These are phyloP conservation scores for Avena atlantica DNA, from an alignment of 176 grass and related monocot species.

Conservation along the genomic window DNA sequence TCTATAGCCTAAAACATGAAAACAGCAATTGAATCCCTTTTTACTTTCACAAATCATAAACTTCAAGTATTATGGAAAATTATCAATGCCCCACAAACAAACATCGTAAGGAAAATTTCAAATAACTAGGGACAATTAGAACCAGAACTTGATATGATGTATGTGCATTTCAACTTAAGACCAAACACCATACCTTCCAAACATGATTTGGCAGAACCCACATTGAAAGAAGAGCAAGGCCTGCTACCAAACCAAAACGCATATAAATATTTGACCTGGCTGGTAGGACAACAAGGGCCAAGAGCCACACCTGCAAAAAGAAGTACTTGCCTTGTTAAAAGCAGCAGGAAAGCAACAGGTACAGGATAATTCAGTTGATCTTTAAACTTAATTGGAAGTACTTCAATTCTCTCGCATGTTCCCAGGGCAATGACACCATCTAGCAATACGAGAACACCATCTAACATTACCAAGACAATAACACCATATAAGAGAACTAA, in stretches of 20 bases:
- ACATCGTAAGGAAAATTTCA: conserved; percentile 14
- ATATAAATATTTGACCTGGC: conserved; percentile 95
- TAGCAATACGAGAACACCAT: not conserved
- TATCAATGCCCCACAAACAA: not conserved
- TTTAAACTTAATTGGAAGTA: conserved; percentile 34
- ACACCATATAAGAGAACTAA: not conserved
- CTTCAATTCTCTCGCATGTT: not conserved
- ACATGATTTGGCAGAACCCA: conserved; percentile 86
- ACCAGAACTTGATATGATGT: conserved; percentile 15
- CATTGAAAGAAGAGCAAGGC: conserved; percentile 78
- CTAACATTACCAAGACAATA: not conserved
- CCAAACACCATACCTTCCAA: conserved; percentile 70
- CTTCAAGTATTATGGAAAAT: conserved; percentile 3
- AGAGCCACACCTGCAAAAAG: conserved; percentile 84
- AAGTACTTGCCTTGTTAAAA: not conserved
- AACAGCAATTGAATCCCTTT: not conserved
- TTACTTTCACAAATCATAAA: conserved; percentile 33
- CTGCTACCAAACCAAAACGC: conserved; percentile 84
- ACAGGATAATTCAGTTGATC: not conserved
- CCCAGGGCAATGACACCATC: not conserved
- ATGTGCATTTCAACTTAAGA: conserved; percentile 1
- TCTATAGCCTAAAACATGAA: not conserved
- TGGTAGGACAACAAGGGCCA: conserved; percentile 92
- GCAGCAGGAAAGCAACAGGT: conserved; percentile 24
- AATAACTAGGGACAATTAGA: not conserved